A percentile compares a stretch with the other conserved stretches of the same genome.
These are phyloP conservation scores for Flaveria brownii DNA, from an alignment of 129 eudicot species.

Conservation along the genomic window DNA sequence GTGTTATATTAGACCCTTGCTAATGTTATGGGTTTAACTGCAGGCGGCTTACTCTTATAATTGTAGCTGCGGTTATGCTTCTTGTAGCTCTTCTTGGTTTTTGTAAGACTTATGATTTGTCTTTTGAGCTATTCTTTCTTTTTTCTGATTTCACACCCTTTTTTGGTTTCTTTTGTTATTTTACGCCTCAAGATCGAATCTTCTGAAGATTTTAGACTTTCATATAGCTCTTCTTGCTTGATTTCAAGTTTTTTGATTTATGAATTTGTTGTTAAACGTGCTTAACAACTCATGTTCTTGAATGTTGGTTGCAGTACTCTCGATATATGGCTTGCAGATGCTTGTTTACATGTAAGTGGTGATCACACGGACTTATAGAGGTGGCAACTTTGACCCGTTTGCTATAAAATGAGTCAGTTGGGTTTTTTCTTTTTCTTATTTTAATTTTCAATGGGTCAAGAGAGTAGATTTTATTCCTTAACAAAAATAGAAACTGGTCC, in stretches of 20 bases:
- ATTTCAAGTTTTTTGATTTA: conserved; percentile 35
- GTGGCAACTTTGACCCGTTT: conserved; percentile 8
- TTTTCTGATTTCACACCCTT: background rate
- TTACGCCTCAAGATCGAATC: background rate
- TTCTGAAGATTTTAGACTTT: background rate
- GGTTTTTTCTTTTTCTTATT: background rate
- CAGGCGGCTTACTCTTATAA: conserved; percentile 70
- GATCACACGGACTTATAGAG: background rate
- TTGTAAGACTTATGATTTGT: conserved; percentile 43
- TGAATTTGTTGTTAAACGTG: background rate
- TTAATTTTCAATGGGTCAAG: background rate
- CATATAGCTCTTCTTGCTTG: conserved; percentile 42
- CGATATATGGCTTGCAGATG: conserved; percentile 60
- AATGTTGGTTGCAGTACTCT: conserved; percentile 63
- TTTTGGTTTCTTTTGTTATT: background rate
- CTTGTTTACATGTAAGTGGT: conserved; percentile 89
- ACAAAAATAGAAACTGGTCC: background rate
- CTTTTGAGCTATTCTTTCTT: conserved; percentile 37
- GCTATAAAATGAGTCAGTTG: background rate
- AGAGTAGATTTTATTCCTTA: background rate
- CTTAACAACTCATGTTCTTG: conserved; percentile 25
- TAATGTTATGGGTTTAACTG: conserved; percentile 24
- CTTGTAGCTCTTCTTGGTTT: conserved; percentile 75
- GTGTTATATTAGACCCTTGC: background rate
- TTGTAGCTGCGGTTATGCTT: conserved; percentile 83